Base-by-base conservation (phyloP, 768 basidiomycete genomes). In the Calocybe indica region DNA sequence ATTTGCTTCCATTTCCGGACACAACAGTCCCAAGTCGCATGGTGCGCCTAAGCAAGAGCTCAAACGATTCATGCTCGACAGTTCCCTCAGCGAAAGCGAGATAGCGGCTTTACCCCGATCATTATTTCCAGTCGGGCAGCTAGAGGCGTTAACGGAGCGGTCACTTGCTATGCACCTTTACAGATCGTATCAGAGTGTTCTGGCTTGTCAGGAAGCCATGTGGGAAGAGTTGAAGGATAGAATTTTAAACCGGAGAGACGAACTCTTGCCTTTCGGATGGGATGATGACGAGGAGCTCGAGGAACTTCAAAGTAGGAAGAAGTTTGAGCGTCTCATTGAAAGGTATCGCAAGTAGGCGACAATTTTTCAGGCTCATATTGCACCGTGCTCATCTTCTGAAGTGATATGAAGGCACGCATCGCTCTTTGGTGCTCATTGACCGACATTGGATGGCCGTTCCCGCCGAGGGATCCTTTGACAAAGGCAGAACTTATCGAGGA, bases 161-260 rank as follows among this genome's bases (percentile, higher is more conserved):
- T 80, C 81, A 1, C 70, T 84, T 29, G 82, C 83, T 0, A 83
- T 86, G 81, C 84, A 87, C 48, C 71, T 87, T 3, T 79, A 83
- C 55, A 70, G 73, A 51, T 75, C 79, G n/a, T 85, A 77, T 51
- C 76, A 80, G 53, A 62, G 65, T 13, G 79, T 87, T 6, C 59
- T 84, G 9, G 82, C 80, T 9, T 83, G 81, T 53, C 77, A 82
- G 60, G 85, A 86, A 57, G 77, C 82, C 29, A 84, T 87, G 82
- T 87, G 84, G 83, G 84, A 85, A 51, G 83, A 84, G 46, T 69
- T 87, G 42, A 75, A 76, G 53, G 77, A 82, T 51, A 73, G 78
- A 51, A 71, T 83, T 61, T 69, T 79, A 43, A 83, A 83, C 54
- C 67, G 74, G 46, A 74, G 70, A 40, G 68, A 72, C 5, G 74